Base-by-base conservation (phyloP, 768 basidiomycete genomes). In the Phanerochaete carnosa region DNA sequence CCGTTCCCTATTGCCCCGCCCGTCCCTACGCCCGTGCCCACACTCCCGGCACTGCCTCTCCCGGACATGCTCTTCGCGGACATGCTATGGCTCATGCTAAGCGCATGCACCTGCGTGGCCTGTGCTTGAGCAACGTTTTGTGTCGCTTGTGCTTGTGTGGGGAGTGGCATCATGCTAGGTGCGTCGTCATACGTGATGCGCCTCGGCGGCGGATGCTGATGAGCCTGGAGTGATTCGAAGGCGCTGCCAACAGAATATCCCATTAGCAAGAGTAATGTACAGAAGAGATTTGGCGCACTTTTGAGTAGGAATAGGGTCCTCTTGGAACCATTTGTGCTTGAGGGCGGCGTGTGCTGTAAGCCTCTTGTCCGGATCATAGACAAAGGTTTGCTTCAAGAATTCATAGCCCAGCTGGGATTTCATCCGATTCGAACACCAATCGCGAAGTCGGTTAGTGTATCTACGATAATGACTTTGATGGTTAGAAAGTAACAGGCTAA, bases 141-240 rank as follows among this genome's bases (percentile, higher is more conserved):
- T 30, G 73, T 68, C 61, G 73, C 74, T 19, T 80, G 80, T 13
- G 65, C 66, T 7, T 67, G 64, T 22, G 80, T 73, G 22, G 84
- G 83, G 22, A 84, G 71, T 26, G 87, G 87, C 76, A 92, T 84
- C 90, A 92, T 92, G 0, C 89, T 90, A 0, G 91, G 90, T 6
- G 90, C 92, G 39, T 98, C 95, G 70, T 98, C 96, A 68, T 94
- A 90, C 1, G 94, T 91, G 55, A 98, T 95, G 45, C 94, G 85
- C 30, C 95, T 80, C 43, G 87, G 87, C 0, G 95, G 95, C 33
- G 95, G 95, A 13, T 87, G 80, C 64, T 92, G 89, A 55, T 83
- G 80, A 0, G 82, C 68, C 0, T 80, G 78, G 22, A 89, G 79
- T 2, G 81, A 77, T 43, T 87, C 81, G 72, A 96, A 95, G 0